These are phyloP conservation scores for Metarhizium guizhouense DNA, from an alignment of 2,329 filamentous ascomycete species.

Conservation along the genomic window DNA sequence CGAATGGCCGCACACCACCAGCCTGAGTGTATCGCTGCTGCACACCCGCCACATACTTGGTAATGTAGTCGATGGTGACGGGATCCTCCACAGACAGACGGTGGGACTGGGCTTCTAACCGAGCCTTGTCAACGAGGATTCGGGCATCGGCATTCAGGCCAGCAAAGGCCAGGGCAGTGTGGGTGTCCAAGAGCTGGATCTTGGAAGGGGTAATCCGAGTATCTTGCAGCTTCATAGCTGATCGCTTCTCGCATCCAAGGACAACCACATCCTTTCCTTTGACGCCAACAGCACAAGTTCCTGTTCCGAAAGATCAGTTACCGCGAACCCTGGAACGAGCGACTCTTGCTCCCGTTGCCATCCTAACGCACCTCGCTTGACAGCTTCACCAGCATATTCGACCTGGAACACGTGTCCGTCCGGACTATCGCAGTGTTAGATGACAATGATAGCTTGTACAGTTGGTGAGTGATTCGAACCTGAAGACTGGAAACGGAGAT, in stretches of 20 bases:
- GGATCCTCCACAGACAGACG: constrained; percentile 95
- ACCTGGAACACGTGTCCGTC: constrained; percentile 99
- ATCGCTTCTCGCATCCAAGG: constrained; percentile 95
- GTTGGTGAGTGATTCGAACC: constrained; percentile 35
- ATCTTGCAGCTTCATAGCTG: constrained; percentile 98
- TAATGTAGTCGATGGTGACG: constrained; percentile 97
- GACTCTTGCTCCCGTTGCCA: background rate
- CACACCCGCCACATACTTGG: constrained; percentile 94
- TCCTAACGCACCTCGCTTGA: constrained; percentile 72
- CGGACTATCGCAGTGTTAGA: constrained; percentile 60
- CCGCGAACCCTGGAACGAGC: constrained; percentile 7
- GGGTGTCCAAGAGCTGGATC: constrained; percentile 90
- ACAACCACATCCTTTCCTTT: constrained; percentile 94
- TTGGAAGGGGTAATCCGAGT: constrained; percentile 98
- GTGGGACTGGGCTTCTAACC: constrained; percentile 94
- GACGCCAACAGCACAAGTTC: constrained; percentile 95
- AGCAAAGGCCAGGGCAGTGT: constrained; percentile 94
- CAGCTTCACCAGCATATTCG: constrained; percentile 97
- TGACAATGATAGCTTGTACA: background rate
- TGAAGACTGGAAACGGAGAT: constrained; percentile 62
- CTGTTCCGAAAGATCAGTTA: constrained; percentile 32
- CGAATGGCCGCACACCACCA: constrained; percentile 96
- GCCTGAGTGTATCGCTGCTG: constrained; percentile 99
- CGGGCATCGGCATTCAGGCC: constrained; percentile 96
- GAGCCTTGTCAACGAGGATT: constrained; percentile 96